Conservation (phyloP, 768 basidiomycete genomes). For the Leucocoprinus birnbaumii region DNA sequence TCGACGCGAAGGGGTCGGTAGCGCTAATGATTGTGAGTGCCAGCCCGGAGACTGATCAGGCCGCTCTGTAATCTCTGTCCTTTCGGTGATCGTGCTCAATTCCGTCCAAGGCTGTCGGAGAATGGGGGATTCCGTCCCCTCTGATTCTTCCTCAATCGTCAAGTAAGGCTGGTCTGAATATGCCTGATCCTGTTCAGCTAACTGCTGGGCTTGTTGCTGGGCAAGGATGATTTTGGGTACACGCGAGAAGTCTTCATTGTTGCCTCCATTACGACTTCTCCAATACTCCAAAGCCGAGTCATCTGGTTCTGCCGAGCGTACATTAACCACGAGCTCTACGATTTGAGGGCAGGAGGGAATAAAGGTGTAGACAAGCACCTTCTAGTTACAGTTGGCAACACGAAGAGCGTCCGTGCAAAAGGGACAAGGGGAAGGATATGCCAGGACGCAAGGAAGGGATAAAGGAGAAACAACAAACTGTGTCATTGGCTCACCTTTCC, state of each 20-base stretch:
- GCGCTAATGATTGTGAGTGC: constrained; percentile 35
- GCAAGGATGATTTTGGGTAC: constrained; percentile 61
- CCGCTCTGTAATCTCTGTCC: constrained; percentile 47
- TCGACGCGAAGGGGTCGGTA: constrained; percentile 3
- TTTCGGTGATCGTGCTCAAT: constrained; percentile 67
- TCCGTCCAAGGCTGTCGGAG: constrained; percentile 26
- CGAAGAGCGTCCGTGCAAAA: constrained; percentile 20
- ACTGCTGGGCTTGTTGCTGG: constrained; percentile 45
- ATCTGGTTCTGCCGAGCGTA: neutral
- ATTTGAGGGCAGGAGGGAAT: neutral
- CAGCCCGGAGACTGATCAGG: constrained; percentile 39
- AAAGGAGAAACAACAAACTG: constrained; percentile 19
- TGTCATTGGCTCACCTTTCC: constrained; percentile 75
- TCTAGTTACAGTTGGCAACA: constrained; percentile 39
- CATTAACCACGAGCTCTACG: no score
- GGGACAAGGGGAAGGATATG: constrained; percentile 24
- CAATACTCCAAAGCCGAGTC: constrained; percentile 14
- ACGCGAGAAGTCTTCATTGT: constrained; percentile 36
- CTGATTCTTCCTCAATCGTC: constrained; percentile 19
- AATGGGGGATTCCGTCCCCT: constrained; percentile 16
- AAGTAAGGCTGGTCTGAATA: constrained; percentile 15
- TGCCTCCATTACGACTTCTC: constrained; percentile 20
- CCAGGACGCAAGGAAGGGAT: constrained; percentile 25
- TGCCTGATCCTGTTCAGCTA: constrained; percentile 17
- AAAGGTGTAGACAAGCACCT: constrained; percentile 55